Conservation (phyloP, 1,284 basidiomycete genomes). For the Papiliotrema nemorosa region DNA sequence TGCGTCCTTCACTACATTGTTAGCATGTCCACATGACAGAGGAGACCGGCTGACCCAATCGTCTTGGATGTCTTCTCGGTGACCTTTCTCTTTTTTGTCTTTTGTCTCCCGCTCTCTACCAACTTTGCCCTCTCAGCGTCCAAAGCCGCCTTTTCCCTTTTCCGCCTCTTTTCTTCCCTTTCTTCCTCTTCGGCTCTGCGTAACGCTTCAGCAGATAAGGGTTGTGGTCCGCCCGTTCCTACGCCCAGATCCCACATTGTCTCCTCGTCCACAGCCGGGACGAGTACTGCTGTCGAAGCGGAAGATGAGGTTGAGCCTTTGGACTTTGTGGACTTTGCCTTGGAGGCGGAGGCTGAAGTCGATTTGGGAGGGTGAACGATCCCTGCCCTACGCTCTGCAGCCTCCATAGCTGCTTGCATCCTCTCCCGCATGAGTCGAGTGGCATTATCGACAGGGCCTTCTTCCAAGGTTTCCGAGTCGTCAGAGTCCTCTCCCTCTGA, state of each 20-base stretch:
- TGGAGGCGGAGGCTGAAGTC: constrained; percentile 1
- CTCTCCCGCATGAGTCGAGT: constrained; percentile 18
- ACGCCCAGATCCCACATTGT: constrained; percentile 15
- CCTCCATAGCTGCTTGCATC: constrained; percentile 42
- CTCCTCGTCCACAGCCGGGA: constrained; percentile 10
- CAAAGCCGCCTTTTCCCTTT: not conserved
- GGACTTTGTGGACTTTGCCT: constrained; percentile 8
- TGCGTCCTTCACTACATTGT: not conserved
- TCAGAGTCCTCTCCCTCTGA: not conserved
- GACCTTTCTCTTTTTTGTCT: constrained; percentile 17
- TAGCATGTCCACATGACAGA: not conserved
- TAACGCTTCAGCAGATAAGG: constrained; percentile 14
- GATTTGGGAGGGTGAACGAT: constrained; percentile 4
- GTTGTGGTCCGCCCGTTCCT: constrained; percentile 9
- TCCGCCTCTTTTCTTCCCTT: constrained; percentile 8
- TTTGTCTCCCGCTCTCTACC: constrained; percentile 3
- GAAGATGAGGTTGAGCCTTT: not conserved
- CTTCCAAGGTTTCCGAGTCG: constrained; percentile 22
- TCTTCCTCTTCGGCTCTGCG: constrained; percentile 12
- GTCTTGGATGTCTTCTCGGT: constrained; percentile 9
- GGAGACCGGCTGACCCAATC: constrained; percentile 19
- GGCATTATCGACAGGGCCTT: constrained; percentile 20
- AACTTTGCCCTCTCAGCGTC: not conserved
- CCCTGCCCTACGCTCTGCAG: constrained; percentile 24
- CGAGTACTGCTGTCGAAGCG: not conserved